Evolutionary conservation across 345 rosid species (phyloP), one percentile per base, ranked within the genome.

Genomic region (Eucalyptus erythrocorys): DNA sequence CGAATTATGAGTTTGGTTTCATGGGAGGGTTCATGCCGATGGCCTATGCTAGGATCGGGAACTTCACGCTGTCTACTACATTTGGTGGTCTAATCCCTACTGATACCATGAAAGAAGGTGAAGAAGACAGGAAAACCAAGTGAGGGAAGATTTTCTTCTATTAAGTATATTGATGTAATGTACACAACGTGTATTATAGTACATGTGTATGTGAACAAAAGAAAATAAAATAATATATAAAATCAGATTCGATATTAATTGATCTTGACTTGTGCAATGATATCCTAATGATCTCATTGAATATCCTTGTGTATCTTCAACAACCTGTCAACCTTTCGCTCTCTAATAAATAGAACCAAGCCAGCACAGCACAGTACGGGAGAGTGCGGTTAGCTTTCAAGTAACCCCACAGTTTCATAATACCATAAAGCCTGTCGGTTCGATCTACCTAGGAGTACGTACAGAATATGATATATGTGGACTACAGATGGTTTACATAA

Each of bases 31-130:
- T 93, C 91, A 93, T 94, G 88, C 99, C 98, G 0, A 90, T 91
- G 95, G 95, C 96, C 5, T 91, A 95, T 86, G 92, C 97, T 6
- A 93, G 97, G 89, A 86, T 95, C 55, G 97, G 99, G 89, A 94
- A 92, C 91, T 96, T 97, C 51, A 93, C 96, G 2, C 88, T 96
- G 89, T 92, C 94, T 27, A 89, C 92, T 79, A 97, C 96, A 15
- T 91, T 97, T 87, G 99, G 98, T 22, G 96, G 99, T 27, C 88
- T 95, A 51, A 93, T 95, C 86, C 99, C 99, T 71, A 93, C 99
- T 9, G n/a, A n/a, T n/a, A n/a, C n/a, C n/a, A n/a, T n/a, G n/a
- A n/a, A n/a, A n/a, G n/a, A n/a, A n/a, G n/a, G n/a, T n/a, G n/a
- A n/a, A n/a, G n/a, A n/a, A n/a, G n/a, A n/a, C n/a, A n/a, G n/a